Percentiles rank a stretch among this genome's conserved stretches.
Evolutionary conservation across 1,139 yeast species (phyloP).

Genomic region (Suhomyces bribrorum): DNA sequence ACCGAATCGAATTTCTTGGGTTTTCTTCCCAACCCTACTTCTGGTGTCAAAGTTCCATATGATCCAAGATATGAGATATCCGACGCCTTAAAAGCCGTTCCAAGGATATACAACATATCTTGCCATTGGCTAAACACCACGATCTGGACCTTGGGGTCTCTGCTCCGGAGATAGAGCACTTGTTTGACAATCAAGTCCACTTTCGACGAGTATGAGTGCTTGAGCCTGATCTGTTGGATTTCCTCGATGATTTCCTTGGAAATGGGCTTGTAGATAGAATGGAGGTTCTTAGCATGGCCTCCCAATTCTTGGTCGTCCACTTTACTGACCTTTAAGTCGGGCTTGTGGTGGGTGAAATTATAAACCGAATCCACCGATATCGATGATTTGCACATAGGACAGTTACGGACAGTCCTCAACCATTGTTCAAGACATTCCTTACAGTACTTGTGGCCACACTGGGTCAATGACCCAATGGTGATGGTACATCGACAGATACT

Average conservation of each 20-base stretch:
- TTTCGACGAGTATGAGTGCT: slow-evolving; percentile 72
- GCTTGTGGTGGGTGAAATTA: slow-evolving; percentile 54
- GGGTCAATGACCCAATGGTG: slow-evolving; percentile 72
- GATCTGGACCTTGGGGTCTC: slow-evolving; percentile 70
- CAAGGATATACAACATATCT: slow-evolving; percentile 66
- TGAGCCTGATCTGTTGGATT: slow-evolving; percentile 46
- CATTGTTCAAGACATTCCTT: slow-evolving; percentile 74
- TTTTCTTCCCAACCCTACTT: slow-evolving; percentile 32
- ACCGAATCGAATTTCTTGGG: slow-evolving; percentile 45
- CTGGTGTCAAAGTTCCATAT: slow-evolving; percentile 38
- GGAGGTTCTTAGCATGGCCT: slow-evolving; percentile 27
- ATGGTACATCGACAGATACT: slow-evolving; percentile 75
- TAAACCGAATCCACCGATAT: slow-evolving; percentile 52
- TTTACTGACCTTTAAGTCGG: slow-evolving; percentile 49
- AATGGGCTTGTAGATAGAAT: slow-evolving; percentile 51
- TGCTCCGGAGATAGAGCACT: slow-evolving; percentile 57
- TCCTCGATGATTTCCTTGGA: slow-evolving; percentile 41
- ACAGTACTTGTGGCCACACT: slow-evolving; percentile 91
- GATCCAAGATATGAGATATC: slow-evolving; percentile 53
- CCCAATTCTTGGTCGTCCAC: slow-evolving; percentile 28
- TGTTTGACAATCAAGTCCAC: slow-evolving; percentile 81
- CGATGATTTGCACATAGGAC: slow-evolving; percentile 76
- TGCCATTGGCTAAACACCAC: slow-evolving; percentile 89
- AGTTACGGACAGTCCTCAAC: slow-evolving; percentile 53
- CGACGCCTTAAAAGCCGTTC: slow-evolving; percentile 64